Base-by-base conservation (phyloP, 805 yeast species). In the Citeromyces matritensis region DNA sequence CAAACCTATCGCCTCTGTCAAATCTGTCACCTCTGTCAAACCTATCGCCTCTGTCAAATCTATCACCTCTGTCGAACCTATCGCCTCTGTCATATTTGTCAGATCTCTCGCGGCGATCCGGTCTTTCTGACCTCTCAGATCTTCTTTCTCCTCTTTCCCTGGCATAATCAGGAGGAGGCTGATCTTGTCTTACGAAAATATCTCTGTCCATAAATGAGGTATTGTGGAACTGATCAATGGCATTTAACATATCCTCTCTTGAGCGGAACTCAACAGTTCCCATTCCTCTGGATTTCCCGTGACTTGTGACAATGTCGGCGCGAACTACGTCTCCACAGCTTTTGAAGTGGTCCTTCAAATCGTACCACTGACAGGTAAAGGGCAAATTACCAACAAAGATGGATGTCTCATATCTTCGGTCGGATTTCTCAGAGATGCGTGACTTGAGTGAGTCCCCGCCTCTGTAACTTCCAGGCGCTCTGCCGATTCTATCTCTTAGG, bases 101-200 rank as follows among this genome's bases (percentile, higher is more conserved):
- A 11, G 39, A 35, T 25, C 38, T 33, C 7, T 30, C 35, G 14
- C 38, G 35, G 10, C 29, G 10, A 4, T 5, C 21, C 19, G 21
- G 15, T 9, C 21, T 7, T 26, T 26, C 29, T 15, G 41, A 37
- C 37, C 42, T 36, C 43, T 41, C 42, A 40, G 41, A 41, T 39
- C 55, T 39, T 38, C 43, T 49, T 48, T 63, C 33, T 33, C 37
- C 36, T 37, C 35, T 33, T 15, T 35, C 45, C 14, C 38, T 40
- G 28, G 50, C 51, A 34, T 45, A 54, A n/a, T 33, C 58, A 43
- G 88, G 91, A 17, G 91, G 91, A 24, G 91, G 91, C 49, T 82
- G 77, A 55, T 85, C 94, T 49, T 78, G 93, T 57, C 96, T 75
- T 7, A 86, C 94, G 52, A 79, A 84, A 28, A 85, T 78, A 43